These are phyloP conservation scores for Paralagenidium karlingii DNA, from an alignment of 352 stramenopile genomes.

Conservation along the genomic window DNA sequence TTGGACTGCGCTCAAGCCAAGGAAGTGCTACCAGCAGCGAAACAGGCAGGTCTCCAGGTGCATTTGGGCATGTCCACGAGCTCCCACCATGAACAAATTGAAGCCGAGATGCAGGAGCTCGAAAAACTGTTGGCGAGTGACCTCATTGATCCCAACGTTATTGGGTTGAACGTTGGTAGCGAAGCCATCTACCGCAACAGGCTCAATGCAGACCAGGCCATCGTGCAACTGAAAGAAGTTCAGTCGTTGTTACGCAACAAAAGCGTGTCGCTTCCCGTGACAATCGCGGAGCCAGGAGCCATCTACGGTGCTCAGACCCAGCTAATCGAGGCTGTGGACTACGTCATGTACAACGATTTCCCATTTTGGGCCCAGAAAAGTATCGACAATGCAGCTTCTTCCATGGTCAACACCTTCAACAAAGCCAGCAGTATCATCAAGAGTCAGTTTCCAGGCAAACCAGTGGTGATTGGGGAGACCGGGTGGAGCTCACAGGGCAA, in stretches of 20 bases:
- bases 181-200: constrained; percentile 61
- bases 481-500: constrained; percentile 44
- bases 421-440: constrained; percentile 25
- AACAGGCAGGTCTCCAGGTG: constrained; percentile 29
- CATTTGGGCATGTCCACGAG: constrained; percentile 57
- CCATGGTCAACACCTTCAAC: constrained; percentile 41
- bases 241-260: constrained; percentile 23
- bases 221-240: constrained; percentile 50
- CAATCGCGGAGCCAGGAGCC: constrained; percentile 60
- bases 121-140: constrained; percentile 18
- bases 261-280: constrained; percentile 28
- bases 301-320: constrained; percentile 46
- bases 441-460: constrained; percentile 36
- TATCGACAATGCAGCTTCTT: constrained; percentile 24
- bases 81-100: constrained; percentile 16
- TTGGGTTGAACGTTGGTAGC: constrained; percentile 41
- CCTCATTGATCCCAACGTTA: constrained; percentile 31
- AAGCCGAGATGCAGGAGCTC: constrained; percentile 31
- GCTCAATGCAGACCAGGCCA: constrained; percentile 23
- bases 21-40: constrained; percentile 27
- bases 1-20: constrained; percentile 33
- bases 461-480: constrained; percentile 50
- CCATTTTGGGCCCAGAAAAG: constrained; percentile 52
- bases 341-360: constrained; percentile 69
- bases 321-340: constrained; percentile 48